Percentiles rank a stretch among this genome's conserved stretches.
These are phyloP conservation scores for Puccinia hordei DNA, from an alignment of 1,284 basidiomycete species.

Conservation along the genomic window DNA sequence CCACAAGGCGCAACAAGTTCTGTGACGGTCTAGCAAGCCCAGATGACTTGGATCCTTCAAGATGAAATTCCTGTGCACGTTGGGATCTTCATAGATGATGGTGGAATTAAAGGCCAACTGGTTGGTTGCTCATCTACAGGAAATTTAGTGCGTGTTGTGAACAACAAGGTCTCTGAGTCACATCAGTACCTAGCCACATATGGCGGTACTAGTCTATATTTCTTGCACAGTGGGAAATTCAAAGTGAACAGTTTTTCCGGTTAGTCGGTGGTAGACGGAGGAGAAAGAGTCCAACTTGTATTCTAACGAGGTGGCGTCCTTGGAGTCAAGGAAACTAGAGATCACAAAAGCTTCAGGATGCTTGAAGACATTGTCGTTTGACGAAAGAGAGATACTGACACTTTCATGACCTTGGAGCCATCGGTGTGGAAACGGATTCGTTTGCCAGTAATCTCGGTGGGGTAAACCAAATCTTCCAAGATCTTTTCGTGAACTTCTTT, in stretches of 20 bases:
- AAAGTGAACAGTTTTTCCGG: slow-evolving; percentile 81
- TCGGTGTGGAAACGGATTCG: slow-evolving; percentile 70
- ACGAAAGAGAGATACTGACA: slow-evolving; percentile 16
- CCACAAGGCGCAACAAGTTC: too few relatives aligned
- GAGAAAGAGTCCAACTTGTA: slow-evolving; percentile 99
- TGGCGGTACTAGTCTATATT: slow-evolving; percentile 2
- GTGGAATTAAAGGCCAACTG: too few relatives aligned
- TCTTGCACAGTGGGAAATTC: slow-evolving; percentile 53
- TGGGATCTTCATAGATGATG: too few relatives aligned
- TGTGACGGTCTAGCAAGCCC: too few relatives aligned
- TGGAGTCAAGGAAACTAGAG: slow-evolving; percentile 91
- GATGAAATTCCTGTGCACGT: too few relatives aligned
- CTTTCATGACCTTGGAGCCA: slow-evolving; percentile 59
- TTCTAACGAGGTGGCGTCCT: slow-evolving; percentile 97
- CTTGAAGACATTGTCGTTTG: too few relatives aligned
- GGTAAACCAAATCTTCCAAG: slow-evolving; percentile 98
- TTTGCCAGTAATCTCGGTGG: slow-evolving; percentile 98
- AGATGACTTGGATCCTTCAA: too few relatives aligned
- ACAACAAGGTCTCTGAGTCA: too few relatives aligned
- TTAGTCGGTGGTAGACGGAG: slow-evolving; percentile 88
- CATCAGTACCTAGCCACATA: too few relatives aligned
- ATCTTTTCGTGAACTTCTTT: slow-evolving; percentile 97
- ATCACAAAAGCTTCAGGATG: not conserved
- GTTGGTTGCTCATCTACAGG: too few relatives aligned
- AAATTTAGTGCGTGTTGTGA: too few relatives aligned